phyloP scores from a whole-genome alignment of 805 yeast species.

The Ogataea allantospora region DNA sequence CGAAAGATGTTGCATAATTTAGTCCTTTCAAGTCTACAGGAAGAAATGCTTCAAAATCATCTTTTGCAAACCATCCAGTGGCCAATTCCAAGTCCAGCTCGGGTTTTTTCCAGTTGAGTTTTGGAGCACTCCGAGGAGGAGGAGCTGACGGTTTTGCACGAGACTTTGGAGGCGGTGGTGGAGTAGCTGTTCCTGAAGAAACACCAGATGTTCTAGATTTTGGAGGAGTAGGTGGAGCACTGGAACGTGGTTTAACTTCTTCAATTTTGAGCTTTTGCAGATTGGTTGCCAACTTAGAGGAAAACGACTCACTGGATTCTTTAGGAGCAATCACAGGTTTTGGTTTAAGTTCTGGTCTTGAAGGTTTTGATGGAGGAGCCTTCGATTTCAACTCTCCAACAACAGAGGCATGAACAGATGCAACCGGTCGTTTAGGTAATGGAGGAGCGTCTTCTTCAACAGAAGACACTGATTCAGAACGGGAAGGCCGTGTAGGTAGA shows the following conservation, averaged over 20 bases:
- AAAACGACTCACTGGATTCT: neutral
- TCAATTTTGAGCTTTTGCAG: conserved; percentile 9
- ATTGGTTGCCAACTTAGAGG: conserved; percentile 3
- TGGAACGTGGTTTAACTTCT: conserved; percentile 15
- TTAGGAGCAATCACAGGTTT: conserved; percentile 14
- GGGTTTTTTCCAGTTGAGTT: conserved; percentile 33
- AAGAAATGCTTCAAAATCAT: conserved; percentile 26
- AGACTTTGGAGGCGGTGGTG: conserved; percentile 16
- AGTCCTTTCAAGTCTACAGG: conserved; percentile 41
- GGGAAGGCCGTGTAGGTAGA: conserved; percentile 6
- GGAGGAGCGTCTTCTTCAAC: conserved; percentile 28
- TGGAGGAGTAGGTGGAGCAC: conserved; percentile 31
- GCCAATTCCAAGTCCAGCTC: conserved; percentile 41
- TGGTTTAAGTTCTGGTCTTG: conserved; percentile 11
- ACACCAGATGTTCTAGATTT: conserved; percentile 28
- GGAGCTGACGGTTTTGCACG: conserved; percentile 16
- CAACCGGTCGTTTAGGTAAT: conserved; percentile 23
- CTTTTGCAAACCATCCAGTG: conserved; percentile 46
- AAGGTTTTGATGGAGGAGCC: neutral
- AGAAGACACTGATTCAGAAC: conserved; percentile 1
- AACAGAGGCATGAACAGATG: conserved; percentile 4
- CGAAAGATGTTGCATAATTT: conserved; percentile 34
- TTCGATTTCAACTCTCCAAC: neutral
- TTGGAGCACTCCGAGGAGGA: conserved; percentile 17
- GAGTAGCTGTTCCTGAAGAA: conserved; percentile 10